Conservation (phyloP, 2,329 filamentous ascomycete genomes). For the Diaporthe vaccinii region DNA sequence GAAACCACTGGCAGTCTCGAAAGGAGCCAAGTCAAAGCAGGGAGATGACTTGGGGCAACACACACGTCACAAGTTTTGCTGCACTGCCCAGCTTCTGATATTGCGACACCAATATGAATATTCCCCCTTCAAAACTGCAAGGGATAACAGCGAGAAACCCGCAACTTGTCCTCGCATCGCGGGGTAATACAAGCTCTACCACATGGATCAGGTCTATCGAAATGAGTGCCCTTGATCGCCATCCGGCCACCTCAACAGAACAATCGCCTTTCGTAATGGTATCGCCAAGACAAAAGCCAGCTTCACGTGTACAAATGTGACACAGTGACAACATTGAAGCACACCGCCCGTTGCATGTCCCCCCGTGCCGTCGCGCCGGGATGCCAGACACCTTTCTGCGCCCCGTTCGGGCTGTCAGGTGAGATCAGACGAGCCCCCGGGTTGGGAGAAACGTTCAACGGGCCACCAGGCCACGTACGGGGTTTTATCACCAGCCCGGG, state of each 20-base stretch:
- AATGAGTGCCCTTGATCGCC: background rate
- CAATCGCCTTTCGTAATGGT: background rate
- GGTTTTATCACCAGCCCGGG: background rate
- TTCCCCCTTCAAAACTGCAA: background rate
- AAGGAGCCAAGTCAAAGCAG: background rate
- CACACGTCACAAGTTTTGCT: background rate
- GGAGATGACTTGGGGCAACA: background rate
- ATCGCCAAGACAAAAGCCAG: background rate
- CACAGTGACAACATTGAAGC: background rate
- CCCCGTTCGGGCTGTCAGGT: background rate
- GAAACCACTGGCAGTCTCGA: background rate
- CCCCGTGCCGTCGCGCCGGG: background rate
- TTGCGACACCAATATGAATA: background rate
- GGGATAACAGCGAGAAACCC: background rate
- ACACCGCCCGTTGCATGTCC: background rate
- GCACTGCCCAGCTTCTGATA: too few species aligned
- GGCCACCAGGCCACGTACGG: background rate
- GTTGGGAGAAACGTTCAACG: background rate
- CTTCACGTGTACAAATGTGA: background rate
- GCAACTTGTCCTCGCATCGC: background rate
- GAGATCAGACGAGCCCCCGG: background rate
- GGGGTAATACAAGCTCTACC: background rate
- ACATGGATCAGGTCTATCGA: background rate
- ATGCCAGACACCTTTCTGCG: background rate
- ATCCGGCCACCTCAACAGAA: background rate